Conservation (phyloP, 2,329 filamentous ascomycete species). For the Exophiala spinifera region DNA sequence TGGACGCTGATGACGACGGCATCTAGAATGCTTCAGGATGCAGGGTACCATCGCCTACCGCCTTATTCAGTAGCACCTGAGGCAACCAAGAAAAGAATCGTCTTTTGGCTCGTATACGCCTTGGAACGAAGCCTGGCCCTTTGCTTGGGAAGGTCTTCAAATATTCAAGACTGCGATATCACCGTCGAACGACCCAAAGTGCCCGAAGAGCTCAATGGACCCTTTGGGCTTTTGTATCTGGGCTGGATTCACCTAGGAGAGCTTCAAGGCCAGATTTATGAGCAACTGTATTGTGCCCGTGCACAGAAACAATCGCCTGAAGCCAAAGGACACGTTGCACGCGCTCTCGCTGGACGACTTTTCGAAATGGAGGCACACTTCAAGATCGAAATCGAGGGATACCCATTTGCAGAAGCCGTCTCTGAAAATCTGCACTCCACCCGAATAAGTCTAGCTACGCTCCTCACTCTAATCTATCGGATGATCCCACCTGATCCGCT, state of each 20-base stretch:
- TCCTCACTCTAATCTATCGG: constrained; percentile 53
- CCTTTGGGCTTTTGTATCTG: constrained; percentile 49
- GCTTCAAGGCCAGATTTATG: constrained; percentile 59
- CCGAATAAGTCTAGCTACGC: constrained; percentile 49
- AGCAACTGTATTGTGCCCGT: constrained; percentile 51
- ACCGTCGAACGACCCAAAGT: constrained; percentile 42
- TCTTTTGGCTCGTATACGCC: constrained; percentile 61
- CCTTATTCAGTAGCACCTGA: constrained; percentile 26
- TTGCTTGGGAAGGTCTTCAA: constrained; percentile 56
- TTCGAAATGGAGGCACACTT: constrained; percentile 1
- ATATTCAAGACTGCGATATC: constrained; percentile 60
- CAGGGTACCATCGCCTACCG: constrained; percentile 57
- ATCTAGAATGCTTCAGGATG: constrained; percentile 58
- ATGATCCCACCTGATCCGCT: constrained; percentile 46
- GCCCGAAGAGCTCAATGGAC: constrained; percentile 35
- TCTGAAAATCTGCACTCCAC: constrained; percentile 35
- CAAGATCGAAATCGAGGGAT: constrained; percentile 2
- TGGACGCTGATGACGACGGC: constrained; percentile 62
- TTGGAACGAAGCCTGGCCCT: constrained; percentile 59
- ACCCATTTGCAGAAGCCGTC: constrained; percentile 2
- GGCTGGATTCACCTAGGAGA: constrained; percentile 56
- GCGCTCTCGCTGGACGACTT: constrained; percentile 33
- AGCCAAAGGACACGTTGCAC: constrained; percentile 42
- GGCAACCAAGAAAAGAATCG: constrained; percentile 29
- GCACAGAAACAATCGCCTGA: constrained; percentile 38